These are phyloP conservation scores for Fusarium sp. DNA, from an alignment of 2,329 filamentous ascomycete species.

Conservation along the genomic window DNA sequence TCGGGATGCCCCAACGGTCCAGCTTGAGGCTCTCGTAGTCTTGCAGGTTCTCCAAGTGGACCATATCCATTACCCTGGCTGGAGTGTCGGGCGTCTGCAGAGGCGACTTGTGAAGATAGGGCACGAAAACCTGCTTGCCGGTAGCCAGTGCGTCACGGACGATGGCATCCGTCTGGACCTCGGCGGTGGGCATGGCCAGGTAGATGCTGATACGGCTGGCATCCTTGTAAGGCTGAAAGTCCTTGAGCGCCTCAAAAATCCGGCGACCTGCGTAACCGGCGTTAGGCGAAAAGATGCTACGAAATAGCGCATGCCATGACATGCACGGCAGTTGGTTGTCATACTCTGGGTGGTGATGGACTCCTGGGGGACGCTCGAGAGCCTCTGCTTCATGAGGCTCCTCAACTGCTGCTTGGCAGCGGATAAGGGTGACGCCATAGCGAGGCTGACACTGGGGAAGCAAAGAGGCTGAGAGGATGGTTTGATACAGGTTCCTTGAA, in stretches of 20 bases:
- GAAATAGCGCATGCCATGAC: conserved; percentile 13
- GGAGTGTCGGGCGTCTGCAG: conserved; percentile 68
- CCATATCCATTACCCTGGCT: conserved; percentile 90
- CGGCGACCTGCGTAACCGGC: conserved; percentile 67
- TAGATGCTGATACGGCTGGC: conserved; percentile 88
- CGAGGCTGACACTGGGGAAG: conserved; percentile 27
- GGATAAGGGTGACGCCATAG: conserved; percentile 70
- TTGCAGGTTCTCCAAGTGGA: conserved; percentile 78
- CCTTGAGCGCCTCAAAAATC: conserved; percentile 76
- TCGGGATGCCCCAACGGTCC: conserved; percentile 97
- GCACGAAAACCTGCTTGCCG: conserved; percentile 92
- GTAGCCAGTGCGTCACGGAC: conserved; percentile 83
- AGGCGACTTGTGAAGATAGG: conserved; percentile 82
- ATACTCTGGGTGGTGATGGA: conserved; percentile 80
- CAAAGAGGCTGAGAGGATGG: conserved; percentile 16
- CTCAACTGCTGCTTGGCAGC: conserved; percentile 85
- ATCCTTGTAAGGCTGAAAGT: conserved; percentile 80
- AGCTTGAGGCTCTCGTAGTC: conserved; percentile 85
- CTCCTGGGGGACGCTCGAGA: conserved; percentile 74
- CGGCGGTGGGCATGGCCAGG: conserved; percentile 90
- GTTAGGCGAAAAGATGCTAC: conserved; percentile 37
- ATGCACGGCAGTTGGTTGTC: conserved; percentile 48
- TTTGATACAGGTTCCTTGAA: conserved; percentile 24
- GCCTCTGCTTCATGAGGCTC: conserved; percentile 75
- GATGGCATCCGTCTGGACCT: conserved; percentile 87